Percentiles rank a stretch among this genome's conserved stretches.
Evolutionary conservation across 2,329 filamentous ascomycete species (phyloP).

Genomic region (Bertia moriformis): DNA sequence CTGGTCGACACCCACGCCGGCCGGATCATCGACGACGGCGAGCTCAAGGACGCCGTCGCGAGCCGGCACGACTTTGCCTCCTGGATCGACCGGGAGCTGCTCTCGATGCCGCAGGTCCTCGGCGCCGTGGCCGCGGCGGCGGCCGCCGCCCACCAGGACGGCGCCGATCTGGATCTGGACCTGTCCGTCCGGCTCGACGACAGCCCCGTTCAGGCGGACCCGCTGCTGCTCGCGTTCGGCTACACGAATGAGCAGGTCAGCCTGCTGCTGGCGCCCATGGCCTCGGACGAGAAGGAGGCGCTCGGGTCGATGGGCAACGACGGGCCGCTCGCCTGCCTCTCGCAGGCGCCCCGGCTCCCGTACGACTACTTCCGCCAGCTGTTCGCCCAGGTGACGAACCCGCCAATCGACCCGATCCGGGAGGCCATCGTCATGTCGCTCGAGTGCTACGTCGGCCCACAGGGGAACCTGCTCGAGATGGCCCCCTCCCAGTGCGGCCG

Average conservation of each 20-base stretch:
- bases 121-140: conserved; percentile 44
- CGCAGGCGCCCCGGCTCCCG: conserved; percentile 74
- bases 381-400: conserved; percentile 95
- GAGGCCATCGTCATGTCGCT: conserved; percentile 97
- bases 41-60: conserved; percentile 81
- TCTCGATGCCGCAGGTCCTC: conserved; percentile 66
- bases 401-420: conserved; percentile 89
- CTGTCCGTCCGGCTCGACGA: conserved; percentile 55
- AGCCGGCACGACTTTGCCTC: conserved; percentile 72
- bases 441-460: conserved; percentile 88
- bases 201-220: conserved; percentile 68
- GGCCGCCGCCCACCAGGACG: too few species aligned
- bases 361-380: conserved; percentile 97
- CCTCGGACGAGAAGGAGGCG: conserved; percentile 91
- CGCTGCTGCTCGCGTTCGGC: conserved; percentile 71
- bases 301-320: conserved; percentile 97
- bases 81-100: conserved; percentile 75
- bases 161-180: too few species aligned
- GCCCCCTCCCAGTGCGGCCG: conserved; percentile 76
- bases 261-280: conserved; percentile 84
- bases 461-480: conserved; percentile 92
- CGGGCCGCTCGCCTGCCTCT: conserved; percentile 78
- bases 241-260: conserved; percentile 94
- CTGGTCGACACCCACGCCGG: conserved; percentile 80
- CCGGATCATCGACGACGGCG: conserved; percentile 83